A percentile compares a stretch with the other conserved stretches of the same genome.
phyloP scores from a whole-genome alignment of 768 basidiomycete genomes.

The Rossbeevera mucosa region DNA sequence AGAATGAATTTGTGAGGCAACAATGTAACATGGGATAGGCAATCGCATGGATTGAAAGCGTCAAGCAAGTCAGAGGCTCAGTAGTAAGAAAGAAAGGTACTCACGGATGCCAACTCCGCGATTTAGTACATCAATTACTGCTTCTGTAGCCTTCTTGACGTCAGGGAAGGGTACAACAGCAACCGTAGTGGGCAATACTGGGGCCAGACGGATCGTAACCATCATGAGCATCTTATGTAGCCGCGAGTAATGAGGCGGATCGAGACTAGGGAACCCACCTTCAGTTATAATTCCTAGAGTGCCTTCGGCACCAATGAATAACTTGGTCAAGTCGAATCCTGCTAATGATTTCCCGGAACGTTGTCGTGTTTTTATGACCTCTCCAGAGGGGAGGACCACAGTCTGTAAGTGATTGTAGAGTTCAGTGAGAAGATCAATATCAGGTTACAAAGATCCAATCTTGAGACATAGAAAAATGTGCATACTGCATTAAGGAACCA shows the following conservation, averaged over 20 bases:
- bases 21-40: not conserved
- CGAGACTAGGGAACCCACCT: constrained; percentile 35
- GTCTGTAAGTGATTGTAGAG: constrained; percentile 43
- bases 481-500: constrained; percentile 84
- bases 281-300: constrained; percentile 90
- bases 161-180: constrained; percentile 79
- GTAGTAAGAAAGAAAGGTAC: constrained; percentile 20
- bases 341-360: constrained; percentile 81
- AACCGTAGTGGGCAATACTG: constrained; percentile 75
- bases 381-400: constrained; percentile 82
- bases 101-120: constrained; percentile 74
- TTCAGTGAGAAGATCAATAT: not conserved
- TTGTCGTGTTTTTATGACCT: constrained; percentile 84
- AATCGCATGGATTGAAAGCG: not conserved
- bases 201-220: constrained; percentile 81
- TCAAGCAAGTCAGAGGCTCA: not conserved
- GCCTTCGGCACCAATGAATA: constrained; percentile 81
- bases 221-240: not conserved
- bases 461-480: not conserved
- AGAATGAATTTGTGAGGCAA: not conserved
- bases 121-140: constrained; percentile 68
- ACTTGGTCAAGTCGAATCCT: constrained; percentile 79
- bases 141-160: constrained; percentile 68
- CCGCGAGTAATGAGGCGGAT: not conserved
- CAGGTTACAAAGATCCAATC: not conserved